These are phyloP conservation scores for Limonium bicolor DNA, from an alignment of 148 eudicot genomes.

Conservation along the genomic window DNA sequence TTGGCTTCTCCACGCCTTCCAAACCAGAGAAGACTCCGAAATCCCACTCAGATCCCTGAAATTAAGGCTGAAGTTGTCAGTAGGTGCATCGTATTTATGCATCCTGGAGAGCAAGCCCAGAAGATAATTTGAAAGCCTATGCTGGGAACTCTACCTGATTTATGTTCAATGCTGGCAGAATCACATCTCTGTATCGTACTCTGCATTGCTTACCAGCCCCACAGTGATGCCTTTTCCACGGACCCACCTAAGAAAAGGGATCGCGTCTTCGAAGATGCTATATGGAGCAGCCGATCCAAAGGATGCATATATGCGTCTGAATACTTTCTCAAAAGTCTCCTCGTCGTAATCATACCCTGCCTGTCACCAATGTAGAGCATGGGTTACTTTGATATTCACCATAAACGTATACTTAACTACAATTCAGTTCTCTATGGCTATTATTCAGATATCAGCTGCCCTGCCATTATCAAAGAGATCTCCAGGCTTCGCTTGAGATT, in stretches of 20 bases:
- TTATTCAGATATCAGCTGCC: no score
- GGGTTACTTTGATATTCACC: no score
- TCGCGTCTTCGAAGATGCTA: conserved; percentile 60
- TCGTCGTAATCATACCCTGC: conserved; percentile 95
- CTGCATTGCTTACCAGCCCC: conserved; percentile 93
- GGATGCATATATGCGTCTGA: conserved; percentile 76
- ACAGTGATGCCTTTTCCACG: conserved; percentile 57
- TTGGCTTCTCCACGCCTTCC: conserved; percentile 93
- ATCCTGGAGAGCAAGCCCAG: no score
- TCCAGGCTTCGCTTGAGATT: no score
- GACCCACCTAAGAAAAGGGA: conserved; percentile 77
- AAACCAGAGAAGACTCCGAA: conserved; percentile 95
- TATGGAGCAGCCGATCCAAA: conserved; percentile 97
- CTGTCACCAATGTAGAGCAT: no score
- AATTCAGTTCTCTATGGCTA: no score
- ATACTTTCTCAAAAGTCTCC: conserved; percentile 85
- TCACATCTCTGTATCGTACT: conserved; percentile 83
- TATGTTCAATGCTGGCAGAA: conserved; percentile 84
- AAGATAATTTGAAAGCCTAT: background rate
- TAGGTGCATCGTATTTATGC: background rate
- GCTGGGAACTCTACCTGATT: conserved; percentile 41
- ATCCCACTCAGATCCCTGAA: conserved; percentile 90
- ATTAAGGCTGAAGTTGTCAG: no score
- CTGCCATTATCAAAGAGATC: no score
- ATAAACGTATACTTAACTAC: no score